A percentile compares a stretch with the other conserved stretches of the same genome.
phyloP scores from a whole-genome alignment of 306 rosid species.

The Dalbergia oliveri region DNA sequence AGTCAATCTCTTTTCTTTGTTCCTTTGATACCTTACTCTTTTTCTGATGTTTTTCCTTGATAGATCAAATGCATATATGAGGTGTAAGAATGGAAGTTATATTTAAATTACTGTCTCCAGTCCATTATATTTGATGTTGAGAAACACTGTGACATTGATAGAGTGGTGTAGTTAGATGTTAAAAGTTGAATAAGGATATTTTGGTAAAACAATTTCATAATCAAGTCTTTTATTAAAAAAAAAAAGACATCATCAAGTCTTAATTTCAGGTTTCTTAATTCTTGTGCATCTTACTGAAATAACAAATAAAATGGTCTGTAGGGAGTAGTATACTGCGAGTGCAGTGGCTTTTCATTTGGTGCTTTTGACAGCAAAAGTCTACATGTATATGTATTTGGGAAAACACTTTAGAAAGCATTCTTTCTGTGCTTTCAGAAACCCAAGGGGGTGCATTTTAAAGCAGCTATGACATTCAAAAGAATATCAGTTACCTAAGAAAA shows the following conservation, averaged over 20 bases:
- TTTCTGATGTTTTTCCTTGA: not conserved
- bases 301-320: too few relatives aligned
- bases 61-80: conserved; percentile 26
- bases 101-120: not conserved
- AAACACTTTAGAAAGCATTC: not conserved
- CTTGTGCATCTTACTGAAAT: not conserved
- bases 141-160: not conserved
- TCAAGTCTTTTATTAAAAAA: not conserved
- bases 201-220: not conserved
- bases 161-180: not conserved
- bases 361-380: conserved; percentile 10
- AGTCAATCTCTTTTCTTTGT: not conserved
- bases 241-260: not conserved
- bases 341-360: conserved; percentile 12
- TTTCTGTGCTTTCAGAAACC: conserved; percentile 10
- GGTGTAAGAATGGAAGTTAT: conserved; percentile 25
- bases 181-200: not conserved
- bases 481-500: conserved; percentile 19
- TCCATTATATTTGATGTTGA: not conserved
- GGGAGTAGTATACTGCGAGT: conserved; percentile 9
- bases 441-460: conserved; percentile 15
- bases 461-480: conserved; percentile 18
- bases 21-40: not conserved
- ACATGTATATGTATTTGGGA: not conserved
- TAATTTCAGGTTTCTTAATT: not conserved